These are phyloP conservation scores for Elsinoe ampelina DNA, from an alignment of 2,329 filamentous ascomycete species.

Conservation along the genomic window DNA sequence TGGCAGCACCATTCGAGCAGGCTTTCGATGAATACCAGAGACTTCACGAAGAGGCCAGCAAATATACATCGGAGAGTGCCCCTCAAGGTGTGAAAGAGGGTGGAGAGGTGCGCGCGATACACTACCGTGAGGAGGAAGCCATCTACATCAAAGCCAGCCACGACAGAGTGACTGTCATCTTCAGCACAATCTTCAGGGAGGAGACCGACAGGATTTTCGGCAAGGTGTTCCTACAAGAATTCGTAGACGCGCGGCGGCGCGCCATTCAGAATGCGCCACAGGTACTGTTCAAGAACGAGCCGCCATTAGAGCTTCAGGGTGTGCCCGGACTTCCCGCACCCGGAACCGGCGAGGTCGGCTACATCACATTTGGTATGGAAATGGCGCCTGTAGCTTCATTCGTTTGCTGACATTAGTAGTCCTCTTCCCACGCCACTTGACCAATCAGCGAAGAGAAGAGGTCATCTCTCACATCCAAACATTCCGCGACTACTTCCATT, in stretches of 20 bases:
- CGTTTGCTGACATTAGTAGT: constrained; percentile 44
- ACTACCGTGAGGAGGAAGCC: constrained; percentile 97
- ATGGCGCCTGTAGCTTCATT: constrained; percentile 15
- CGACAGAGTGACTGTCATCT: constrained; percentile 96
- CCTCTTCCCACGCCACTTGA: constrained; percentile 89
- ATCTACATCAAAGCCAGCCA: constrained; percentile 98
- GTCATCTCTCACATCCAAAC: constrained; percentile 99
- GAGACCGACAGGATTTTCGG: constrained; percentile 97
- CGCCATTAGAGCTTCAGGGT: constrained; percentile 80
- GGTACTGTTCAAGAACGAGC: constrained; percentile 90
- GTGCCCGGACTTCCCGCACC: constrained; percentile 71
- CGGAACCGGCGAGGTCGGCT: constrained; percentile 80
- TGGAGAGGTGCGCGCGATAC: constrained; percentile 87
- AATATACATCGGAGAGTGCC: constrained; percentile 88
- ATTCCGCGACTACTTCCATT: constrained; percentile 99
- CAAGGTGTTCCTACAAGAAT: constrained; percentile 97
- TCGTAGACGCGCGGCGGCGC: constrained; percentile 88
- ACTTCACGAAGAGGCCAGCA: constrained; percentile 77
- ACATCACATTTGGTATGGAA: constrained; percentile 85
- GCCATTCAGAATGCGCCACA: constrained; percentile 98
- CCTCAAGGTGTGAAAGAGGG: constrained; percentile 85
- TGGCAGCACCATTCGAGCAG: constrained; percentile 96
- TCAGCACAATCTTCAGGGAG: constrained; percentile 95
- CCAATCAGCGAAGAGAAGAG: constrained; percentile 78
- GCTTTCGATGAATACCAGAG: constrained; percentile 89